These are phyloP conservation scores for Brachypodium distachyon DNA, from an alignment of 202 grass and related monocot genomes.

Conservation along the genomic window DNA sequence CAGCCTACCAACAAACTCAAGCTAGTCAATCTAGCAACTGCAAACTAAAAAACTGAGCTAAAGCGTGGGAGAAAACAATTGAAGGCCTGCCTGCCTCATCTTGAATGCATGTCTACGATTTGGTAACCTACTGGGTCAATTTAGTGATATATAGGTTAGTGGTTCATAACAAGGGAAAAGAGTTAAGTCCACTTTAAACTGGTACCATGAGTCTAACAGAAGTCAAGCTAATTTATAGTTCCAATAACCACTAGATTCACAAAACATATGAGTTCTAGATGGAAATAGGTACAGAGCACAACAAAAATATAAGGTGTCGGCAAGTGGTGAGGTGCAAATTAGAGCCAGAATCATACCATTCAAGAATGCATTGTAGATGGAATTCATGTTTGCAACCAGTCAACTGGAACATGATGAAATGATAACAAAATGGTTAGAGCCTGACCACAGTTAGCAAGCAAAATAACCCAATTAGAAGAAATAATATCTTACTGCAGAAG, in stretches of 20 bases:
- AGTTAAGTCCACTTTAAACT: neutral
- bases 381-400: constrained; percentile 92
- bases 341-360: constrained; percentile 56
- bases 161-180: neutral
- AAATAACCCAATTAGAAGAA: neutral
- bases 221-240: neutral
- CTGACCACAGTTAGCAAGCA: neutral
- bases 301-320: neutral
- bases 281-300: neutral
- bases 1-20: neutral
- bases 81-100: neutral
- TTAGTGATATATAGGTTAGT: neutral
- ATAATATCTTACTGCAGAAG: constrained; percentile 58
- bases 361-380: constrained; percentile 98
- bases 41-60: neutral
- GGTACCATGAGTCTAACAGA: neutral
- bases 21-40: neutral
- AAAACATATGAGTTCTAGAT: constrained; percentile 2
- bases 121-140: neutral
- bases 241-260: neutral
- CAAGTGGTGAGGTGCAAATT: neutral
- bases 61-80: neutral
- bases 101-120: neutral
- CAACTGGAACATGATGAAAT: constrained; percentile 51
- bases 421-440: constrained; percentile 20